Conservation (phyloP, 805 yeast genomes). For the Starmera amethionina region DNA sequence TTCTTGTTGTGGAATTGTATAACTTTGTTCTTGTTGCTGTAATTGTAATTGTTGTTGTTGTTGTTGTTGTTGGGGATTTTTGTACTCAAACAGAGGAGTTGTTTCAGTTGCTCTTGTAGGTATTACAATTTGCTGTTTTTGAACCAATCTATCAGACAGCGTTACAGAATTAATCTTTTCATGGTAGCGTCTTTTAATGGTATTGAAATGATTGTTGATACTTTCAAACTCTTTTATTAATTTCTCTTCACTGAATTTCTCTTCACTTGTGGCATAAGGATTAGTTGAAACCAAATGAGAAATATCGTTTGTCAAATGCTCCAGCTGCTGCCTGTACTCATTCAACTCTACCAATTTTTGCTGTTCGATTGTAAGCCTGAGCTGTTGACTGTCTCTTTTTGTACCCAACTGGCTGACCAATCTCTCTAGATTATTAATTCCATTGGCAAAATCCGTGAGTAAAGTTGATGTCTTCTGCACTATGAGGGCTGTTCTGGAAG, state of each 20-base stretch:
- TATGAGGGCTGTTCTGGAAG: constrained; percentile 11
- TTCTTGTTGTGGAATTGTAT: constrained; percentile 34
- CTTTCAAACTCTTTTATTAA: constrained; percentile 46
- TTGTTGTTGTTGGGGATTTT: constrained; percentile 27
- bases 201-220: constrained; percentile 35
- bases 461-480: constrained; percentile 17
- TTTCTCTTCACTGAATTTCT: constrained; percentile 25
- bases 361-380: constrained; percentile 24
- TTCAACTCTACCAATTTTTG: constrained; percentile 10
- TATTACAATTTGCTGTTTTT: constrained; percentile 8
- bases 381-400: constrained; percentile 25
- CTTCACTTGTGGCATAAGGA: constrained; percentile 8
- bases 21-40: constrained; percentile 27
- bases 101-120: constrained; percentile 5
- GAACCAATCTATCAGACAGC: constrained; percentile 20
- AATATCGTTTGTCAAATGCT: constrained; percentile 20
- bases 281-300: constrained; percentile 12
- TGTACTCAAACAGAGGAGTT: constrained; percentile 13
- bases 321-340: constrained; percentile 22
- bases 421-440: constrained; percentile 40
- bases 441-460: constrained; percentile 32
- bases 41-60: constrained; percentile 20
- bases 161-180: constrained; percentile 35
- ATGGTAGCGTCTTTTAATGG: constrained; percentile 34
- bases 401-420: constrained; percentile 43